Conservation (phyloP, 2,329 filamentous ascomycete species). For the Trichoderma asperellum region DNA sequence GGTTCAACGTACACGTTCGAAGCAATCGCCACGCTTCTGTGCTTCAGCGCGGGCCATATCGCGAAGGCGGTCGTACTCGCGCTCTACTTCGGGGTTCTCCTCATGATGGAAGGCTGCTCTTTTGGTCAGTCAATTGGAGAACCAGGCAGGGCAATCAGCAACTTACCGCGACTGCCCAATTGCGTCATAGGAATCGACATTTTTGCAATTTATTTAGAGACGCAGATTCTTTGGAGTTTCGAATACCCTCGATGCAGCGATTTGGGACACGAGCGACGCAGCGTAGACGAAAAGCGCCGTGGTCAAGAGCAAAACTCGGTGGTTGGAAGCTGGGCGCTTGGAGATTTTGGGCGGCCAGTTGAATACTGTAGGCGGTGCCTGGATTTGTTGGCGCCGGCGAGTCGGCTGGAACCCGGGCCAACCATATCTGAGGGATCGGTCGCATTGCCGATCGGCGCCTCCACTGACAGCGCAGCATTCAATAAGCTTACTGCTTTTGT, state of each 20-base stretch:
- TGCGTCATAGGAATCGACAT: slow-evolving; percentile 47
- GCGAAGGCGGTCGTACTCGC: slow-evolving; percentile 90
- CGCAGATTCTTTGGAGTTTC: neutral
- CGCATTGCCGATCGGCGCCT: slow-evolving; percentile 23
- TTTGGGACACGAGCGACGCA: neutral
- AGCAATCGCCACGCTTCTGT: slow-evolving; percentile 75
- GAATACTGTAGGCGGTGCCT: slow-evolving; percentile 10
- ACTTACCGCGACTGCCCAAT: slow-evolving; percentile 48
- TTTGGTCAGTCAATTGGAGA: slow-evolving; percentile 20
- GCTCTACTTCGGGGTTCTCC: slow-evolving; percentile 69
- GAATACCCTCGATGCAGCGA: neutral
- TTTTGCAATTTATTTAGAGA: slow-evolving; percentile 25
- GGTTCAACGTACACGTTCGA: slow-evolving; percentile 63
- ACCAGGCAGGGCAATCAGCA: neutral
- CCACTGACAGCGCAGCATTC: slow-evolving; percentile 3
- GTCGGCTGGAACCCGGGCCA: slow-evolving; percentile 27
- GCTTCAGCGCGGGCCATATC: slow-evolving; percentile 81
- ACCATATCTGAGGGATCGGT: slow-evolving; percentile 20
- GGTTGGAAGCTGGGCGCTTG: slow-evolving; percentile 12
- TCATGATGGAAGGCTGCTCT: slow-evolving; percentile 73
- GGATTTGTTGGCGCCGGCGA: slow-evolving; percentile 18
- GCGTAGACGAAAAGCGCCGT: neutral
- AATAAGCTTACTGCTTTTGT: neutral
- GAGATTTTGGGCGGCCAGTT: neutral
- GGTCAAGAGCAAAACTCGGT: neutral